These are phyloP conservation scores for Lolium multiflorum DNA, from an alignment of 176 grass and related monocot genomes.

Conservation along the genomic window DNA sequence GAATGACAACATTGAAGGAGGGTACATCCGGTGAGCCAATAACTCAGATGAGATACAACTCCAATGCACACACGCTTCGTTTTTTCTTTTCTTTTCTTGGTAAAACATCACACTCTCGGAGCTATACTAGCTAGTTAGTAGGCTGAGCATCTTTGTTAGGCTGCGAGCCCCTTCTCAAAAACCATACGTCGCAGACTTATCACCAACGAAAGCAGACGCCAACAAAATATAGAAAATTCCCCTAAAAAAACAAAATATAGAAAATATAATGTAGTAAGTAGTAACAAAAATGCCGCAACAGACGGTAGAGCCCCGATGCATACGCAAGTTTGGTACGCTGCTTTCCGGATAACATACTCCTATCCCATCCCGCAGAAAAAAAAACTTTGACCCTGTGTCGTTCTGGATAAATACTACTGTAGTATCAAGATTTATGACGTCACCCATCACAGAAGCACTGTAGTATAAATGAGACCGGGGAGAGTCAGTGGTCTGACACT, in stretches of 20 bases:
- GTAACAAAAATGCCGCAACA: background rate
- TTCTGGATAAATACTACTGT: background rate
- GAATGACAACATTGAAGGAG: too few species aligned
- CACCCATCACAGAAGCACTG: background rate
- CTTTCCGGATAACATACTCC: background rate
- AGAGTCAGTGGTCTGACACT: background rate
- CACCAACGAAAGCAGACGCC: too few species aligned
- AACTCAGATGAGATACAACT: background rate
- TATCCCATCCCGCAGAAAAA: too few species aligned
- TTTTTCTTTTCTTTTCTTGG: background rate
- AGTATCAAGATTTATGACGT: background rate
- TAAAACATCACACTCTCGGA: background rate
- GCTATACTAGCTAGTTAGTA: background rate
- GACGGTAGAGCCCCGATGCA: background rate
- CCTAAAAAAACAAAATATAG: too few species aligned
- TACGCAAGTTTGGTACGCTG: background rate
- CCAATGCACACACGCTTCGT: background rate
- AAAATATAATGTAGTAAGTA: too few species aligned
- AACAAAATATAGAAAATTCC: too few species aligned
- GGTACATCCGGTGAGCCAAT: background rate
- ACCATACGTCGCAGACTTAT: background rate
- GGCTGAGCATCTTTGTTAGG: constrained; percentile 3
- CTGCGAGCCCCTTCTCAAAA: background rate
- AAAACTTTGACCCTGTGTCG: background rate
- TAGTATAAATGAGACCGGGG: background rate